A percentile compares a stretch with the other conserved stretches of the same genome.
phyloP scores from a whole-genome alignment of 768 basidiomycete genomes.

The Leccinum broughii region DNA sequence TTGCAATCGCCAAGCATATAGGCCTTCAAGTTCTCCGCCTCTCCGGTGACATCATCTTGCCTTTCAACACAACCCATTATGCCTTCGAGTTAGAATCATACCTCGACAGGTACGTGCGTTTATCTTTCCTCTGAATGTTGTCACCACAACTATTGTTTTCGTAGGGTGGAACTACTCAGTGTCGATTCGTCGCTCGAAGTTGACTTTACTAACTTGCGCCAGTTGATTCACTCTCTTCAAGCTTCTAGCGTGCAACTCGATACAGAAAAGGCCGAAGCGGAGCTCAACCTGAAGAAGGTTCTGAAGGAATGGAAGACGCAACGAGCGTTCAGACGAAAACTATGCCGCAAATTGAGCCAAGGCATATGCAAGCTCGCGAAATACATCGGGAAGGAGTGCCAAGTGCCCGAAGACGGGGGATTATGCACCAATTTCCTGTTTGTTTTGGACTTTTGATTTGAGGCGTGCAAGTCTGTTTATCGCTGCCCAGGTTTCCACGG shows the following conservation, averaged over 20 bases:
- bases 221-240: constrained; percentile 50
- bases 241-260: constrained; percentile 56
- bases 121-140: not conserved
- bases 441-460: not conserved
- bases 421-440: not conserved
- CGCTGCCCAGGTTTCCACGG: not conserved
- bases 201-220: constrained; percentile 42
- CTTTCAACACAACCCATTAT: constrained; percentile 78
- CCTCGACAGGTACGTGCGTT: constrained; percentile 49
- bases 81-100: constrained; percentile 63
- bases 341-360: constrained; percentile 26
- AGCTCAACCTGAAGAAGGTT: constrained; percentile 18
- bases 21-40: constrained; percentile 63
- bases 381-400: not conserved
- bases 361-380: constrained; percentile 26
- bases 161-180: constrained; percentile 33
- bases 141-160: not conserved
- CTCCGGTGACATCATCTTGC: constrained; percentile 62
- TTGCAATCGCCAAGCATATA: constrained; percentile 65
- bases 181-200: constrained; percentile 35
- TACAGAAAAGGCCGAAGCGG: constrained; percentile 56
- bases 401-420: not conserved
- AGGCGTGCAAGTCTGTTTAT: not conserved
- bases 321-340: constrained; percentile 8
- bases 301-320: constrained; percentile 34